A percentile compares a stretch with the other conserved stretches of the same genome.
phyloP scores from a whole-genome alignment of 306 rosid genomes.

The Dryas alaskensis region DNA sequence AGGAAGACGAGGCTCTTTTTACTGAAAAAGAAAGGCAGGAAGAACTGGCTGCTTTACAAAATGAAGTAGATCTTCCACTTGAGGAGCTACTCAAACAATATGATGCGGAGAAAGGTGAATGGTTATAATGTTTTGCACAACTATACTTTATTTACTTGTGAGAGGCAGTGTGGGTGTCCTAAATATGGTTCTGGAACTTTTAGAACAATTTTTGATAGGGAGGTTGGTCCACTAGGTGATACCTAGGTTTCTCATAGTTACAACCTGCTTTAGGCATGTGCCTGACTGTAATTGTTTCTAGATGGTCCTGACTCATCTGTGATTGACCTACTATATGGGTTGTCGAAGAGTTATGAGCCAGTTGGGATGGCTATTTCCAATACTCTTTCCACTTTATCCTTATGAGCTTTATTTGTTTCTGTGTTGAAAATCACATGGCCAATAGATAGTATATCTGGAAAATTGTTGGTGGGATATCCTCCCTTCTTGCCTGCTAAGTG shows the following conservation, averaged over 20 bases:
- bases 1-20: conserved; percentile 86
- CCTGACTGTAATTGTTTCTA: conserved; percentile 14
- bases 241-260: background rate
- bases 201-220: background rate
- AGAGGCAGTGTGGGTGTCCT: background rate
- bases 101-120: conserved; percentile 47
- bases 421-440: background rate
- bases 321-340: background rate
- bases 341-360: background rate
- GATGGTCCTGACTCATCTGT: background rate
- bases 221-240: background rate
- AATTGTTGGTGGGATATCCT: background rate
- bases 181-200: background rate
- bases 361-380: background rate
- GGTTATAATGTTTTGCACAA: conserved; percentile 11
- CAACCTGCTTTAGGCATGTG: background rate
- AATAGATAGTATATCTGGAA: background rate
- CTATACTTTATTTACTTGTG: background rate
- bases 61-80: conserved; percentile 89
- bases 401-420: background rate
- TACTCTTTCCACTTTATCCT: background rate
- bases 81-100: conserved; percentile 86
- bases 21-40: conserved; percentile 78
- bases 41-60: conserved; percentile 78
- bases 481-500: background rate